Evolutionary conservation across 129 eudicot genomes (phyloP), one percentile per base, ranked within the genome.

Genomic region (Tagetes patula): DNA sequence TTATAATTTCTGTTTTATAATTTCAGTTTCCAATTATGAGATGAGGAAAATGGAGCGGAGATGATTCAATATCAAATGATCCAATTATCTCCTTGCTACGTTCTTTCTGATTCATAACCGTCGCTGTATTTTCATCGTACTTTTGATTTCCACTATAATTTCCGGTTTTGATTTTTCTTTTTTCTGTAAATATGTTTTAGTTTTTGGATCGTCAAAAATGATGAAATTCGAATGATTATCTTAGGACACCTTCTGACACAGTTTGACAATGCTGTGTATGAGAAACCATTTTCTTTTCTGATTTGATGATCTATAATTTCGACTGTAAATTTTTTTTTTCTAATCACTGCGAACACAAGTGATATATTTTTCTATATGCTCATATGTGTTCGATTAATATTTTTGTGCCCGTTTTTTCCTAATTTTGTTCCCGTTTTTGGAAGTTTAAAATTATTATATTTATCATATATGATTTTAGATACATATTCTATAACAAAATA

Each of bases 231-330:
- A 50, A 74, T 59, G 77, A 86, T 86, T 87, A 86, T 86, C 90
- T 86, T 86, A 86, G 90, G 90, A 86, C 90, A 86, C 90, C 90
- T 86, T 86, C 90, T 86, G 90, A 86, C 90, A 83, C 83, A 62
- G 90, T 77, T 12, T 66, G 85, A 80, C 82, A 80, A 83, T 80
- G 85, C 90, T 83, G 84, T 86, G 90, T 80, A 80, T 86, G 90
- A 86, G 90, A 86, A 86, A 55, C 8, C 75, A 36, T 69, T 82
- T 60, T 37, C 11, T 2, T 73, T 70, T 80, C 90, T 86, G 90
- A 86, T 85, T 77, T 73, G 68, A 75, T 49, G 65, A 47, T 83
- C 46, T 30, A 2, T 11, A 9, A 1, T 59, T 46, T 46, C 14
- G 14, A 14, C 14, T 11, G 11, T 6, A 3, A 31, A 3, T 42